These are phyloP conservation scores for Xerocomus spinulosus DNA, from an alignment of 768 basidiomycete genomes.

Conservation along the genomic window DNA sequence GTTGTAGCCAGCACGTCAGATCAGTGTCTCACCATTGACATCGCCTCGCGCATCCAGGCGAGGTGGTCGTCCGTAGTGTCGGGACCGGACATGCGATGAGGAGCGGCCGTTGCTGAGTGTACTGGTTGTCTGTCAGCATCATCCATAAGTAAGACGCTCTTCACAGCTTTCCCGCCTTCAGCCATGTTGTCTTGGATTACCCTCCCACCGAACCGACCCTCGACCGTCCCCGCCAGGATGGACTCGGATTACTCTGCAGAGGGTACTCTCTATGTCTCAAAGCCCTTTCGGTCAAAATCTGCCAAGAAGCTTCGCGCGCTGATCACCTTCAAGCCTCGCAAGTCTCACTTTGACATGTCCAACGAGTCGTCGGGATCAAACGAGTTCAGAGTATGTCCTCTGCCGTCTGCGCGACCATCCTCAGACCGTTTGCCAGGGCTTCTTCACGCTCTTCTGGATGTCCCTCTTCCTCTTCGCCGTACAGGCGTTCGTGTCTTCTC, in stretches of 20 bases:
- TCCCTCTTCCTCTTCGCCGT: conserved; percentile 79
- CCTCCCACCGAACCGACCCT: not conserved
- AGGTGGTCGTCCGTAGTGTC: conserved; percentile 30
- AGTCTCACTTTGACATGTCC: conserved; percentile 77
- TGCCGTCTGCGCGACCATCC: not conserved
- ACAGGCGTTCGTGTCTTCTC: conserved; percentile 70
- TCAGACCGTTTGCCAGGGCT: conserved; percentile 53
- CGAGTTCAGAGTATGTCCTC: conserved; percentile 65
- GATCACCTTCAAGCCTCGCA: conserved; percentile 82
- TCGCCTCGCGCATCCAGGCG: conserved; percentile 80
- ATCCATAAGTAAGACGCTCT: not conserved
- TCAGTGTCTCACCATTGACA: conserved; percentile 67
- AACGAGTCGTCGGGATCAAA: conserved; percentile 73
- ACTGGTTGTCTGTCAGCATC: no score
- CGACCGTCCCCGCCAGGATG: conserved; percentile 12
- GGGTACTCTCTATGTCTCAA: conserved; percentile 71
- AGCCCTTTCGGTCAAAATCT: conserved; percentile 66
- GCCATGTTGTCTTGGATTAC: conserved; percentile 7
- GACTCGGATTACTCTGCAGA: conserved; percentile 42
- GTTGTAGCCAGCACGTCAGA: no score
- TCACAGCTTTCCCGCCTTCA: not conserved
- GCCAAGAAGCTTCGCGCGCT: conserved; percentile 78
- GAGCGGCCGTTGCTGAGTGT: not conserved
- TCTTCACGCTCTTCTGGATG: conserved; percentile 94
- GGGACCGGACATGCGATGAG: not conserved